phyloP scores from a whole-genome alignment of 345 rosid species.

The Hibiscus tridactylites region DNA sequence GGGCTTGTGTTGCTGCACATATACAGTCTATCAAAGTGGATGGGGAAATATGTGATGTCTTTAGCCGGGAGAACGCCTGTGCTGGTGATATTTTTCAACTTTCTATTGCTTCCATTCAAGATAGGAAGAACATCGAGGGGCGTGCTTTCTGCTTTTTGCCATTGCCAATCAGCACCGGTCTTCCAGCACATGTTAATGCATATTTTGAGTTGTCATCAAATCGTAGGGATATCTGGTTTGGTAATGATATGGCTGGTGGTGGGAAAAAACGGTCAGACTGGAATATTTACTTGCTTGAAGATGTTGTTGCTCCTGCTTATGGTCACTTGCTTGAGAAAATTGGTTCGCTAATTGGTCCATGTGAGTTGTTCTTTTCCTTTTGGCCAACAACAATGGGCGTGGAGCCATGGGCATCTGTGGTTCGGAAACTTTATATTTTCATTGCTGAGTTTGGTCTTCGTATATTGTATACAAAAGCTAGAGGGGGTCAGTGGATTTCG shows the following conservation, averaged over 20 bases:
- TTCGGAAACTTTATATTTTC: conserved; percentile 55
- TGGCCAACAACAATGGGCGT: conserved; percentile 66
- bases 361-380: conserved; percentile 67
- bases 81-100: conserved; percentile 40
- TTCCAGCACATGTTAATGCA: conserved; percentile 87
- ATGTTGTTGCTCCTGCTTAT: conserved; percentile 81
- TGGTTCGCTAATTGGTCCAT: conserved; percentile 70
- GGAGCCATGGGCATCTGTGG: conserved; percentile 94
- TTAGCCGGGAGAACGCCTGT: conserved; percentile 18
- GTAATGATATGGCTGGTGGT: conserved; percentile 95
- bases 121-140: conserved; percentile 58
- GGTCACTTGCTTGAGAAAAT: conserved; percentile 84
- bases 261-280: conserved; percentile 92
- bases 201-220: conserved; percentile 95
- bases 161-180: conserved; percentile 76
- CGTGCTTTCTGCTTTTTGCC: conserved; percentile 97
- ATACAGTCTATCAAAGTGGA: conserved; percentile 50
- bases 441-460: conserved; percentile 65
- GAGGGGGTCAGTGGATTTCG: conserved; percentile 91
- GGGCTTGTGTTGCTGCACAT: conserved; percentile 93
- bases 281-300: conserved; percentile 82
- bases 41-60: conserved; percentile 22
- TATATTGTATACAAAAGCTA: conserved; percentile 74
- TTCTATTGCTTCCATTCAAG: conserved; percentile 35
- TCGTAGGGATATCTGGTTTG: conserved; percentile 98